phyloP scores from a whole-genome alignment of 768 basidiomycete genomes.

The Leccinum uliginosum region DNA sequence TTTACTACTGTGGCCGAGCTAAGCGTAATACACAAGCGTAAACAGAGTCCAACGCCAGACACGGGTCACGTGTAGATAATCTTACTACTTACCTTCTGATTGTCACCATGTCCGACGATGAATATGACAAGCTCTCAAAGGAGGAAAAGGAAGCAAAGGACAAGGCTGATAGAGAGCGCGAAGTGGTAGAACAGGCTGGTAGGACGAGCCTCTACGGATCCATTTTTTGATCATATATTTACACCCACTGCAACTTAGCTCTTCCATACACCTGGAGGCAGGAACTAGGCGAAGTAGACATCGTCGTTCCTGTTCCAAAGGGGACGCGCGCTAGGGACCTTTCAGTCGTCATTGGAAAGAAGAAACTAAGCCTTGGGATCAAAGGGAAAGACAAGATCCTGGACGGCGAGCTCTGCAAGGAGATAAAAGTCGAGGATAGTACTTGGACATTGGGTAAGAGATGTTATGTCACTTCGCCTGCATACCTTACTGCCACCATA shows the following conservation, averaged over 20 bases:
- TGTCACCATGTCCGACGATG: conserved; percentile 39
- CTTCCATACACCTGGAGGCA: conserved; percentile 93
- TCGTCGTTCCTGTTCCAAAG: conserved; percentile 78
- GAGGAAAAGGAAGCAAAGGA: conserved; percentile 77
- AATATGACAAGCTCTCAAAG: conserved; percentile 71
- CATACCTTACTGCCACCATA: conserved; percentile 29
- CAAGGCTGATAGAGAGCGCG: conserved; percentile 60
- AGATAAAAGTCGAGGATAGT: conserved; percentile 93
- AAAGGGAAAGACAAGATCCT: conserved; percentile 86
- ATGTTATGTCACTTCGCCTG: background rate
- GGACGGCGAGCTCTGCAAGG: conserved; percentile 87
- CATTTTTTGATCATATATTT: conserved; percentile 15
- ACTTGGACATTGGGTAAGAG: conserved; percentile 89
- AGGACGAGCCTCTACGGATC: conserved; percentile 25
- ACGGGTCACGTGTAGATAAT: conserved; percentile 27
- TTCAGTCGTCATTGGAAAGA: conserved; percentile 69
- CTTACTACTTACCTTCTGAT: conserved; percentile 18
- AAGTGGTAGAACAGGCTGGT: conserved; percentile 84
- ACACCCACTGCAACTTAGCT: conserved; percentile 39
- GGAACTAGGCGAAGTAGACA: conserved; percentile 80
- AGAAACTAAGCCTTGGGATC: conserved; percentile 74
- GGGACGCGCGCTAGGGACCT: conserved; percentile 84
- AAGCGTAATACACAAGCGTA: conserved; percentile 30
- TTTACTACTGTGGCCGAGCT: conserved; percentile 6
- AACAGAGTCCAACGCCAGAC: conserved; percentile 19